These are phyloP conservation scores for Colletotrichum liriopes DNA, from an alignment of 2,329 filamentous ascomycete species.

Conservation along the genomic window DNA sequence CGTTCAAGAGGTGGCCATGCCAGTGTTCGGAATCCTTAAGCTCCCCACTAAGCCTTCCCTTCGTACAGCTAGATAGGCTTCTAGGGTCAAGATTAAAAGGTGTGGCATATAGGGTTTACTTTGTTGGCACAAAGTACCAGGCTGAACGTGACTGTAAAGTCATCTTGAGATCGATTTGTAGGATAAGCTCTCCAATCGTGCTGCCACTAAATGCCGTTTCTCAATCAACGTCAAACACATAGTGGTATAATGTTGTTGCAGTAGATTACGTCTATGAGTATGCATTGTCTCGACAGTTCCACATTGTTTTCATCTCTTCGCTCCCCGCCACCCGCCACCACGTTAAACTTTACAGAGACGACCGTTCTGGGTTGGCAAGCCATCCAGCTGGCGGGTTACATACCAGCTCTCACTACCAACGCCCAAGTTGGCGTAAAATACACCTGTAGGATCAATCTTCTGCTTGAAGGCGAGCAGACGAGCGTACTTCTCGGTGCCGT, in stretches of 20 bases:
- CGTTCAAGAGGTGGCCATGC: too few relatives aligned
- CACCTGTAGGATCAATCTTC: conserved; percentile 48
- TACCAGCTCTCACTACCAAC: conserved; percentile 50
- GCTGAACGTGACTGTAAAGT: too few relatives aligned
- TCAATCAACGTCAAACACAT: too few relatives aligned
- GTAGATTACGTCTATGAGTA: background rate
- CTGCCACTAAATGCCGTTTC: too few relatives aligned
- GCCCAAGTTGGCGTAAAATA: conserved; percentile 50
- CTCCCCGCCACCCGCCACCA: background rate
- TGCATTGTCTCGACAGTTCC: background rate
- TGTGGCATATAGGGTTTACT: too few relatives aligned
- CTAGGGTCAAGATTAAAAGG: too few relatives aligned
- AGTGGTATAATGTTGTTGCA: background rate
- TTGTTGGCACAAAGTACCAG: too few relatives aligned
- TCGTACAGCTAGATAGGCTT: too few relatives aligned
- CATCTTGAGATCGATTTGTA: too few relatives aligned
- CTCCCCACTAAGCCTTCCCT: too few relatives aligned
- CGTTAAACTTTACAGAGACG: conserved; percentile 40
- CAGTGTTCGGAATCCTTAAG: too few relatives aligned
- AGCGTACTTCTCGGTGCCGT: conserved; percentile 50
- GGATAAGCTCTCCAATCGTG: too few relatives aligned
- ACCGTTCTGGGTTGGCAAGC: conserved; percentile 38
- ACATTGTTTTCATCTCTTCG: background rate
- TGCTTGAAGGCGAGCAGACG: conserved; percentile 49
- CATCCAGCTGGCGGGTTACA: conserved; percentile 34